Evolutionary conservation across 2,329 filamentous ascomycete species (phyloP), one percentile per base, ranked within the genome.

Genomic region (Dothidotthia symphoricarpi): DNA sequence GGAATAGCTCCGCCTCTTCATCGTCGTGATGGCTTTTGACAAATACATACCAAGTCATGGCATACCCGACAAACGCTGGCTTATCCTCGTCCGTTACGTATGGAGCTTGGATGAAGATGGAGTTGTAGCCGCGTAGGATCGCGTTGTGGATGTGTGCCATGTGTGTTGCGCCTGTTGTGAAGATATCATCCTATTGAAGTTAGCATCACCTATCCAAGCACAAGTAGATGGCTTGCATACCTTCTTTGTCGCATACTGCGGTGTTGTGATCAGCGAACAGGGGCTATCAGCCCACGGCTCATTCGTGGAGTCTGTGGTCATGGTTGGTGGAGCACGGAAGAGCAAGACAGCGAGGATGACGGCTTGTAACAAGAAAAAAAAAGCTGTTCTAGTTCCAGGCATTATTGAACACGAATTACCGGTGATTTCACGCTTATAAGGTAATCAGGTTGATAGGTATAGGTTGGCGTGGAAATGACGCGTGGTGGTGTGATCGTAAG

Each of bases 141-240:
- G 64, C 51, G 28, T 71, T 71, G 49, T 71, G 68, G 9, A 69
- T 55, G 25, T 66, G 53, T 6, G 64, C 57, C 67, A 67, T 65
- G 31, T 66, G 59, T 12, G 60, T 57, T 22, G 63, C 59, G n/a
- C 61, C 61, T 6, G 43, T 48, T 5, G 61, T 66, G 41, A 61
- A 65, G 6, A 60, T 57, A 30, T 65, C 61, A 10, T 51, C 51
- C 56, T 63, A 28, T 14, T 1, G 16, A 38, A 6, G 9, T 41
- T 10, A 35, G 31, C 13, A 36, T 29, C 19, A 31, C 16, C 26
- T 12, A 28, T 2, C 10, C 33, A 6, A 17, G 19, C n/a, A 13
- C 16, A 25, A 15, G 22, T 2, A 13, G n/a, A n/a, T n/a, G n/a
- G n/a, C n/a, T 22, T 22, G 9, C 19, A 22, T 37, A 54, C 57